These are phyloP conservation scores for Quercus variabilis DNA, from an alignment of 306 rosid genomes.

Conservation along the genomic window DNA sequence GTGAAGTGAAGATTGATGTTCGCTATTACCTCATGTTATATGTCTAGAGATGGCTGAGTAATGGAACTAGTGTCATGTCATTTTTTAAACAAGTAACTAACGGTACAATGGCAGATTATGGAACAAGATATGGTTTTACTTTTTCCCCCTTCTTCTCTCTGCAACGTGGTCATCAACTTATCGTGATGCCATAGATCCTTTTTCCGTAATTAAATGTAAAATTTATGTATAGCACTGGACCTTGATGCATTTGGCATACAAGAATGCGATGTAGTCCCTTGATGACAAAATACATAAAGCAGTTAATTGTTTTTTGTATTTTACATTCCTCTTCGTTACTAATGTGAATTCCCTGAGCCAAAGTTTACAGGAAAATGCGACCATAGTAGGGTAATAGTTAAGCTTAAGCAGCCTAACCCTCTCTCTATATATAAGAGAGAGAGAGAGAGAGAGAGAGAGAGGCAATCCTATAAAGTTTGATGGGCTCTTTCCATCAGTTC, in stretches of 20 bases:
- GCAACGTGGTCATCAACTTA: too few species aligned
- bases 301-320: background rate
- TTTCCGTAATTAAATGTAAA: background rate
- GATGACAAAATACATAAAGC: background rate
- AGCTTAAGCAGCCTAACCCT: background rate
- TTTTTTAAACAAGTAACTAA: background rate
- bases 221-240: background rate
- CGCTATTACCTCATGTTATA: background rate
- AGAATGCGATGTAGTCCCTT: background rate
- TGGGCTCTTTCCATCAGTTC: background rate
- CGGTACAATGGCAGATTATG: background rate
- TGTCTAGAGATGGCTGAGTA: background rate
- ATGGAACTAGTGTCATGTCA: background rate
- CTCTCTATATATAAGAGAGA: background rate
- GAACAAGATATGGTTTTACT: background rate
- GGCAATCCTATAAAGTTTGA: too few species aligned
- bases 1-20: conserved; percentile 4
- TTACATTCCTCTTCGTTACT: background rate
- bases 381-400: background rate
- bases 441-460: too few species aligned
- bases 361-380: background rate
- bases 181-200: too few species aligned
- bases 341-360: background rate
- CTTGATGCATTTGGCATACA: background rate
- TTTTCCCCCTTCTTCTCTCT: background rate